Evolutionary conservation across 345 rosid species (phyloP), one percentile per base, ranked within the genome.

Genomic region (Eucalyptus microcorys): DNA sequence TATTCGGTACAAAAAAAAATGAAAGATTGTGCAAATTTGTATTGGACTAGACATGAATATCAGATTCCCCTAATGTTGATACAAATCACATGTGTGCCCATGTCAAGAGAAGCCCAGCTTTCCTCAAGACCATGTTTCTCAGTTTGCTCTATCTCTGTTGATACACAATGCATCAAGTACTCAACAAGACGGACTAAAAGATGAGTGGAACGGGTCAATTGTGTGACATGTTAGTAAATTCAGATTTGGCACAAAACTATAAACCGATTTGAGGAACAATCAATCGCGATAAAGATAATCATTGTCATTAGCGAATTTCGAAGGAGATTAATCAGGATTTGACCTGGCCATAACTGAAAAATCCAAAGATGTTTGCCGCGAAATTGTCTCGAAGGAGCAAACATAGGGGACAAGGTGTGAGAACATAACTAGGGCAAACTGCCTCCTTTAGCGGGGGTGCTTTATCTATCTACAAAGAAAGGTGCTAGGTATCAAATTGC

Each of bases 51-150:
- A 10, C 8, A 71, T 24, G 8, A 10, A 13, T 10, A 37, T 21
- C 1, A 2, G 7, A 37, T 21, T 1, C 14, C 83, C 47, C 8
- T 37, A 6, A 71, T 40, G 2, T 71, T 0, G 26, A 5, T 2
- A 5, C 24, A 34, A 34, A 68, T 8, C 12, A 16, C 24, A 11
- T 27, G 24, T 40, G 24, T 17, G 42, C 43, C 24, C 34, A 13
- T 6, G 10, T 68, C 45, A 12, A 37, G 45, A 37, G 45, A 71
- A 71, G 47, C 45, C 12, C 15, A 24, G 3, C 83, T 37, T 21
- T 71, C 47, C 42, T 71, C 2, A 1, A 42, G 45, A 37, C 27
- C 45, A 37, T 0, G 10, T 71, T 34, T 34, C 43, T 9, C 13
- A 1, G 24, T 34, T 66, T 37, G 14, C 43, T 17, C 43, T 2